Evolutionary conservation across 2,329 filamentous ascomycete genomes (phyloP), one percentile per base, ranked within the genome.

Genomic region (Alternaria consortialis): DNA sequence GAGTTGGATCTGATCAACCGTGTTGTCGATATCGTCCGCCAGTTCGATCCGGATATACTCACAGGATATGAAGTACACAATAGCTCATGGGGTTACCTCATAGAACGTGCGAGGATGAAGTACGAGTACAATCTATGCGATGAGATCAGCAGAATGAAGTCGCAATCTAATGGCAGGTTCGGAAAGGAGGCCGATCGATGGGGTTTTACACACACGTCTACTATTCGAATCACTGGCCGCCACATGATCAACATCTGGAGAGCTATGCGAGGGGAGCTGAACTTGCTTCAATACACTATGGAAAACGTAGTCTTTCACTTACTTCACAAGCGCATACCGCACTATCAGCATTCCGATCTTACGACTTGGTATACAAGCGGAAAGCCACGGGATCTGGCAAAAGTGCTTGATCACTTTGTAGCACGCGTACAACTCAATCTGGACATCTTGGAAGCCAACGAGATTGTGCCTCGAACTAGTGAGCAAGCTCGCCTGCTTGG

Each of bases 171-270:
- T 74, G 92, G 93, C 3, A 87, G 90, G 56, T 94, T 94, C 72
- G 92, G 92, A 20, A 97, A 92, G 77, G 92, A 97, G 25, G 88
- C 88, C 51, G 94, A 97, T 76, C 86, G 88, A 66, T 98, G 94
- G 94, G 94, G 94, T 0, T 97, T 97, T 81, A 95, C 93, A 64
- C 93, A 94, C 55, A 96, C 94, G 0, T 97, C 93, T 2, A 94
- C 92, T 3, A 93, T 98, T 67, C 89, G 89, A 58, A 87, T 99
- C n/a, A 97, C 94, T 0, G 95, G 95, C 5, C 87, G 95, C 63
- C 94, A 98, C 75, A 93, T 97, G 85, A 94, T 99, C 81, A 98
- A 98, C 69, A 91, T 98, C 46, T 98, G 95, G 93, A 87, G 94
- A 70, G 93, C 94, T 0, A 97, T 99, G 94, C 87, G 93, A 59